Conservation (phyloP, 805 yeast genomes). For the Ogataea philodendri region DNA sequence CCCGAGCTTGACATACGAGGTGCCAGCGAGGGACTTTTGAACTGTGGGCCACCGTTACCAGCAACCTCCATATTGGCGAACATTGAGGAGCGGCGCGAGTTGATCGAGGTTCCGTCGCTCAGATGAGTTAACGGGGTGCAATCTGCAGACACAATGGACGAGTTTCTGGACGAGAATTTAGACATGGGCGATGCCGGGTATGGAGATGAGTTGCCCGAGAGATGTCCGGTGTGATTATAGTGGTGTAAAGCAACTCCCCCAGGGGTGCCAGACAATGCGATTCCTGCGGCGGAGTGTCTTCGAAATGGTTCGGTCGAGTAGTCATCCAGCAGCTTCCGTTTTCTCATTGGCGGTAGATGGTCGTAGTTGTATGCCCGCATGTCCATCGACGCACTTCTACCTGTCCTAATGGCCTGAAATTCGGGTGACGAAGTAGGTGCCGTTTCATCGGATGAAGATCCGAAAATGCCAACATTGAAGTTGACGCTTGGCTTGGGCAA, state of each 20-base stretch:
- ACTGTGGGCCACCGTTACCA: conserved; percentile 8
- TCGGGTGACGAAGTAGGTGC: conserved; percentile 18
- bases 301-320: conserved; percentile 23
- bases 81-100: conserved; percentile 31
- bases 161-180: conserved; percentile 32
- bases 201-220: conserved; percentile 23
- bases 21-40: conserved; percentile 25
- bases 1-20: conserved; percentile 28
- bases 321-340: conserved; percentile 30
- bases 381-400: conserved; percentile 29
- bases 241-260: conserved; percentile 4
- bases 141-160: conserved; percentile 33
- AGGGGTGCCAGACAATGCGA: conserved; percentile 11
- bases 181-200: conserved; percentile 33
- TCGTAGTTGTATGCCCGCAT: conserved; percentile 15
- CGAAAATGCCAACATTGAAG: conserved; percentile 24
- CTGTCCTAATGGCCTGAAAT: conserved; percentile 17
- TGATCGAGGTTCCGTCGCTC: conserved; percentile 23
- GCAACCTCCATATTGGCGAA: conserved; percentile 17
- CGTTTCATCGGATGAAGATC: conserved; percentile 4
- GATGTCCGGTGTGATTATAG: conserved; percentile 5
- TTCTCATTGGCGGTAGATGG: conserved; percentile 25
- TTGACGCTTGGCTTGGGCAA: conserved; percentile 12
- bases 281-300: conserved; percentile 36
- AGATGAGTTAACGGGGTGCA: conserved; percentile 30